Base-by-base conservation (phyloP, 495 filamentous ascomycete species). In the Bombardia bombarda region DNA sequence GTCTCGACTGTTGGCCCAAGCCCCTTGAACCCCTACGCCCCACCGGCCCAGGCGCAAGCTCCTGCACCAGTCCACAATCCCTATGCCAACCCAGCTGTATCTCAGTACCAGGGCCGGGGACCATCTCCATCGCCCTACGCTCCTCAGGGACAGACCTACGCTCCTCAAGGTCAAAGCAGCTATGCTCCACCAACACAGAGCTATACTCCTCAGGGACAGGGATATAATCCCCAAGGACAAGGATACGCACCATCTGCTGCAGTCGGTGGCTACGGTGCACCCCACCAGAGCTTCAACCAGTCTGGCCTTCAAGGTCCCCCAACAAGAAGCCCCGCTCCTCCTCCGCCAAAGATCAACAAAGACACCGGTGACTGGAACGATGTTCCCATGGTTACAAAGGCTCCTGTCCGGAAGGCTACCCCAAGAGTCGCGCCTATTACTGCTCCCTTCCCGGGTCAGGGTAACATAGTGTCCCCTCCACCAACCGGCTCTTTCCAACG, bases 341-440 rank as follows among this genome's bases (percentile, higher is more conserved):
- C 72, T 20, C 67, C 67, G 40, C 74, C 84, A 14, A 84, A 78
- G 45, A 74, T 75, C 46, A 76, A 75, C 45, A 78, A 77, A 45
- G 80, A 84, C 45, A 76, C 79, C 32, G 77, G 78, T 25, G 82
- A 83, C 40, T 99, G 92, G 92, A 99, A 99, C 51, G 92, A 99
- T 63, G 80, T 90, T 43, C 92, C 92, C 1, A 79, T 94, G 51
- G 86, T 95, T 7, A 20, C 78, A 22, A 93, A 90, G 58, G 69
- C 82, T 31, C 77, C 83, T 20, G 68, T 74, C 9, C 77, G 88
- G 42, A 74, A 81, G 53, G 72, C 69, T 28, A 94, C 89, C 9
- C 88, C 89, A 22, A 78, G 74, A 30, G 60, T 75, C 36, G 65
- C 65, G 19, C 61, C 81, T 12, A 74, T 86, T 38, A 75, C 67